Conservation (phyloP, 2,329 filamentous ascomycete genomes). For the Colletotrichum paranaense region DNA sequence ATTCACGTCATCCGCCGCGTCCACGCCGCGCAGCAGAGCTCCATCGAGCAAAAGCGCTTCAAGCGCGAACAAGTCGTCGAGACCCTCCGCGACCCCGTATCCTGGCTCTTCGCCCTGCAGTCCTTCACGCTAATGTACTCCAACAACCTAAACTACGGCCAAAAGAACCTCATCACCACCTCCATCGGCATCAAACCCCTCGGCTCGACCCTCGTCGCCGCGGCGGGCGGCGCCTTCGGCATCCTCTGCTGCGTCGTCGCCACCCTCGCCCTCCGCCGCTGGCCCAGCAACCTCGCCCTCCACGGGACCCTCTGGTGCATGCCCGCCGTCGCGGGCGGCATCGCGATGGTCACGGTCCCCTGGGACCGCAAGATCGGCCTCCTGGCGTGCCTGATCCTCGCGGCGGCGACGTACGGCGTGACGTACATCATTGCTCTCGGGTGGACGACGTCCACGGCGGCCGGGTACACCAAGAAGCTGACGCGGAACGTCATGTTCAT, state of each 20-base stretch:
- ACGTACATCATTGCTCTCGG: slow-evolving; percentile 50
- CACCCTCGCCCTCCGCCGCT: slow-evolving; percentile 42
- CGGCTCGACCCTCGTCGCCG: slow-evolving; percentile 52
- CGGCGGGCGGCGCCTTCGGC: slow-evolving; percentile 49
- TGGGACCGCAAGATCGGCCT: slow-evolving; percentile 45
- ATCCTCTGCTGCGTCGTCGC: slow-evolving; percentile 47
- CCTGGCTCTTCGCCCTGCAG: slow-evolving; percentile 45
- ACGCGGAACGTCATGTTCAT: slow-evolving; percentile 53
- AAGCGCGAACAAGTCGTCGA: slow-evolving; percentile 45
- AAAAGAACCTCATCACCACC: slow-evolving; percentile 50
- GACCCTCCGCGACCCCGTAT: slow-evolving; percentile 44
- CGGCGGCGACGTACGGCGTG: slow-evolving; percentile 45
- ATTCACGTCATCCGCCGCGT: slow-evolving; percentile 42
- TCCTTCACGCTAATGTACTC: slow-evolving; percentile 48
- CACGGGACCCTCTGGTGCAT: slow-evolving; percentile 46
- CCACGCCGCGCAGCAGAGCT: slow-evolving; percentile 46
- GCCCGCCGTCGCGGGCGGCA: slow-evolving; percentile 42
- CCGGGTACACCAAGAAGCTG: slow-evolving; percentile 56
- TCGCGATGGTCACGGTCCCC: slow-evolving; percentile 45
- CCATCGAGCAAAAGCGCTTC: slow-evolving; percentile 52
- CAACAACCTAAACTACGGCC: slow-evolving; percentile 53
- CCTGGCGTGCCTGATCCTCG: slow-evolving; percentile 45
- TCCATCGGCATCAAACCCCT: slow-evolving; percentile 49
- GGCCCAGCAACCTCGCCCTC: slow-evolving; percentile 45
- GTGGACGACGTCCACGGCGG: slow-evolving; percentile 50